Evolutionary conservation across 345 rosid species (phyloP).

Genomic region (Lumnitzera racemosa): DNA sequence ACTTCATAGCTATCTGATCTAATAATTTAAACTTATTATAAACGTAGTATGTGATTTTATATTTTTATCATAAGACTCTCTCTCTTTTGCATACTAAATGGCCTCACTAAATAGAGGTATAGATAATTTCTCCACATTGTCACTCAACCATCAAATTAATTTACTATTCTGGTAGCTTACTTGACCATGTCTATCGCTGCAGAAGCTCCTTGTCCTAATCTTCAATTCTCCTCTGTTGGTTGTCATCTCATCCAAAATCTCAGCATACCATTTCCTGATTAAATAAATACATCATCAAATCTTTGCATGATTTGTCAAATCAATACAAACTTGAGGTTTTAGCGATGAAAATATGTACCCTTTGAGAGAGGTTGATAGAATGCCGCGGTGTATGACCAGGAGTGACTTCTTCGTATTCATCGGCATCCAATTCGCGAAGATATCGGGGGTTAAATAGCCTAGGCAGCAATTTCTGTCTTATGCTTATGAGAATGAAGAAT

Average conservation of each 20-base stretch:
- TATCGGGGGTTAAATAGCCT: constrained; percentile 37
- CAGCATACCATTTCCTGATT: constrained; percentile 48
- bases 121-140: too few relatives aligned
- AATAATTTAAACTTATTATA: too few relatives aligned
- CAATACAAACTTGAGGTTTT: neutral
- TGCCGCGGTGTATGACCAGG: constrained; percentile 26
- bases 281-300: neutral
- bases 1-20: too few relatives aligned
- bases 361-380: constrained; percentile 25
- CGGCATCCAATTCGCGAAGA: constrained; percentile 68
- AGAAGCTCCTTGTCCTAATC: constrained; percentile 44
- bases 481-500: constrained; percentile 64
- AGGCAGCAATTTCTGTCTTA: constrained; percentile 67
- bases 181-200: constrained; percentile 28
- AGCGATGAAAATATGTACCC: constrained; percentile 12
- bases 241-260: constrained; percentile 68
- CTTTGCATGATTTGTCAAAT: neutral
- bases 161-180: constrained; percentile 7
- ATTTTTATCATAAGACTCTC: too few relatives aligned
- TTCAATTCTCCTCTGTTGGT: constrained; percentile 78
- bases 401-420: constrained; percentile 68
- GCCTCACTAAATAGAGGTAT: too few relatives aligned
- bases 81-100: too few relatives aligned
- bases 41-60: too few relatives aligned
- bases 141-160: too few relatives aligned